A percentile compares a stretch with the other conserved stretches of the same genome.
phyloP scores from a whole-genome alignment of 352 stramenopile species.

The Phytopythium helicoides region DNA sequence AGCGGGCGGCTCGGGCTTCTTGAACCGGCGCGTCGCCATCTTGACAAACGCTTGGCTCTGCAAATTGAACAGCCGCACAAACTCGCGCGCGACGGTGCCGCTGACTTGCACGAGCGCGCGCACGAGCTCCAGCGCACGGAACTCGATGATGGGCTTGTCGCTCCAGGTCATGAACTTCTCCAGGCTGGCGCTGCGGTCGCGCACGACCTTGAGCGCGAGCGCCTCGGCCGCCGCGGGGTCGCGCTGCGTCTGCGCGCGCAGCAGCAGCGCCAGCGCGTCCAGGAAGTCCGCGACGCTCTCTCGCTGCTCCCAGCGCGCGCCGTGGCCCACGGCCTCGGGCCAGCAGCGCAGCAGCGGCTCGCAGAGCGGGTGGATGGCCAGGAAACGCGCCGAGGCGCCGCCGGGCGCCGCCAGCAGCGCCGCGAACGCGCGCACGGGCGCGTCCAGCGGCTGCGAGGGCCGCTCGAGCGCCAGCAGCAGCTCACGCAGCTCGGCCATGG shows the following conservation, averaged over 20 bases:
- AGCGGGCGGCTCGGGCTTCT: conserved; percentile 34
- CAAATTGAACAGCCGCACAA: conserved; percentile 82
- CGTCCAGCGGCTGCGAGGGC: conserved; percentile 56
- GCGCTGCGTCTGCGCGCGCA: conserved; percentile 27
- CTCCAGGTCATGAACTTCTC: conserved; percentile 83
- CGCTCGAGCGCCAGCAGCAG: conserved; percentile 66
- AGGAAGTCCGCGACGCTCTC: conserved; percentile 72
- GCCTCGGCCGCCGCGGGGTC: conserved; percentile 43
- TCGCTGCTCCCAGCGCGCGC: conserved; percentile 57
- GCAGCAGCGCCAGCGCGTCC: conserved; percentile 44
- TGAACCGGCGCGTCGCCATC: conserved; percentile 54
- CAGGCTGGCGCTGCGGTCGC: conserved; percentile 58
- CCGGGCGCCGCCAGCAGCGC: conserved; percentile 16
- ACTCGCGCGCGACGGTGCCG: conserved; percentile 44
- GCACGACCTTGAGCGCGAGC: conserved; percentile 62
- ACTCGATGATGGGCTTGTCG: conserved; percentile 82
- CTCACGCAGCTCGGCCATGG: conserved; percentile 43
- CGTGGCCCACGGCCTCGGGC: conserved; percentile 47
- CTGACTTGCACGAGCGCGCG: conserved; percentile 38
- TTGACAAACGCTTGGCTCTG: conserved; percentile 61
- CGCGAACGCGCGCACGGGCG: conserved; percentile 38
- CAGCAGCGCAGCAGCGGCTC: conserved; percentile 64
- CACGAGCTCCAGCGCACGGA: conserved; percentile 64
- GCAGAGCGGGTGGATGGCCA: conserved; percentile 50
- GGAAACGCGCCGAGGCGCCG: conserved; percentile 26